Conservation (phyloP, 169 alveolate genomes). For the Cyclospora cayetanensis region DNA sequence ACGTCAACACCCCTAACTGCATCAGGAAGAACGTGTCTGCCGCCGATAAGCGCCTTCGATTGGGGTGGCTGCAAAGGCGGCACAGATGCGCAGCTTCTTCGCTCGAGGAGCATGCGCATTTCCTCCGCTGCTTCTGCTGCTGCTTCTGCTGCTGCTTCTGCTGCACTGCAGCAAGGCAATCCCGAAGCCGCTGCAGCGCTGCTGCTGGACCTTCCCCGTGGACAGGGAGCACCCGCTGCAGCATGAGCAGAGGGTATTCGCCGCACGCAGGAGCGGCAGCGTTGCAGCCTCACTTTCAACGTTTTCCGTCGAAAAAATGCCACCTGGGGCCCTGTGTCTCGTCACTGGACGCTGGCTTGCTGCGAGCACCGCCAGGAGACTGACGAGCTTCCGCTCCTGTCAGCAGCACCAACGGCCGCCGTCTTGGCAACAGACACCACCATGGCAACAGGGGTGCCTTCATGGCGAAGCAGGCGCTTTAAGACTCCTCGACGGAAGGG, state of each 20-base stretch:
- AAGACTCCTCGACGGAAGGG: too few relatives aligned
- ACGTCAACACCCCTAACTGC: neutral
- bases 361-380: neutral
- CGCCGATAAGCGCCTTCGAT: neutral
- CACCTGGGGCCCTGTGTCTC: neutral
- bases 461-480: too few relatives aligned
- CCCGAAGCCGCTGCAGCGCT: neutral
- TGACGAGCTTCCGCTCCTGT: neutral
- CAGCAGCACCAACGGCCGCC: slow-evolving; percentile 2
- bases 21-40: neutral
- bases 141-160: too few relatives aligned
- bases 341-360: neutral
- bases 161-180: slow-evolving; percentile 17
- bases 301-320: too few relatives aligned
- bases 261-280: neutral
- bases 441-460: neutral
- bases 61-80: neutral
- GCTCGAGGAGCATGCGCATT: neutral
- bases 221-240: neutral
- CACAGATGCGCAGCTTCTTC: neutral
- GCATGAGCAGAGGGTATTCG: neutral
- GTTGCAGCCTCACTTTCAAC: too few relatives aligned
- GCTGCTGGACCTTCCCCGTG: neutral
- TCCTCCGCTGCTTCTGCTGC: slow-evolving; percentile 24
- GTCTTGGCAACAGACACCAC: neutral